phyloP scores from a whole-genome alignment of 1,284 basidiomycete genomes.

The Pisolithus thermaeus region DNA sequence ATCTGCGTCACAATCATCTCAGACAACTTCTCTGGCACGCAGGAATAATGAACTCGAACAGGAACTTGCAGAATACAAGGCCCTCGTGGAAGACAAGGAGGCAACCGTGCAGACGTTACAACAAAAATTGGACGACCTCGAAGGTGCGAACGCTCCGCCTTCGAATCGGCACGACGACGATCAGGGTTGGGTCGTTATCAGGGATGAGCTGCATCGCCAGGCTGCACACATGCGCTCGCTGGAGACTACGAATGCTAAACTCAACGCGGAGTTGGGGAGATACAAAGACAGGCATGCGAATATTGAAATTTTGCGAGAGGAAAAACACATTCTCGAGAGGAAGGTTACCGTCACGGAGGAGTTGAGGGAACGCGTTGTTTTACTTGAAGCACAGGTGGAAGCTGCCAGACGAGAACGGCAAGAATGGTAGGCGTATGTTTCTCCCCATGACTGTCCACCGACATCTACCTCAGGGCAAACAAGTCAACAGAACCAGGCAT shows the following conservation, averaged over 20 bases:
- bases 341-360: slow-evolving; percentile 50
- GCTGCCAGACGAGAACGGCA: slow-evolving; percentile 50
- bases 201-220: slow-evolving; percentile 60
- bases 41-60: slow-evolving; percentile 41
- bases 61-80: slow-evolving; percentile 37
- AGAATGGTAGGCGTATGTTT: slow-evolving; percentile 38
- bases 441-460: background rate
- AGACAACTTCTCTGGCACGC: slow-evolving; percentile 41
- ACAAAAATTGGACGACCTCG: slow-evolving; percentile 41
- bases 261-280: slow-evolving; percentile 47
- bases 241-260: slow-evolving; percentile 57
- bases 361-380: slow-evolving; percentile 50
- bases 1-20: slow-evolving; percentile 41
- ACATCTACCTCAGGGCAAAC: slow-evolving; percentile 31
- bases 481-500: slow-evolving; percentile 29
- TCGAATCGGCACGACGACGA: slow-evolving; percentile 31
- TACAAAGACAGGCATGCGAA: slow-evolving; percentile 53
- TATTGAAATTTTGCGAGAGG: slow-evolving; percentile 67
- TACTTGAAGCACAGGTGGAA: slow-evolving; percentile 58
- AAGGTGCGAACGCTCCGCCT: slow-evolving; percentile 21
- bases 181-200: slow-evolving; percentile 49
- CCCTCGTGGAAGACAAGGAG: slow-evolving; percentile 38
- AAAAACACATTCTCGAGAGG: slow-evolving; percentile 61
- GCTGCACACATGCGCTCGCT: slow-evolving; percentile 54
- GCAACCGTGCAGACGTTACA: slow-evolving; percentile 40